Conservation (phyloP, 2,329 filamentous ascomycete species). For the Cryphonectria naterciae region DNA sequence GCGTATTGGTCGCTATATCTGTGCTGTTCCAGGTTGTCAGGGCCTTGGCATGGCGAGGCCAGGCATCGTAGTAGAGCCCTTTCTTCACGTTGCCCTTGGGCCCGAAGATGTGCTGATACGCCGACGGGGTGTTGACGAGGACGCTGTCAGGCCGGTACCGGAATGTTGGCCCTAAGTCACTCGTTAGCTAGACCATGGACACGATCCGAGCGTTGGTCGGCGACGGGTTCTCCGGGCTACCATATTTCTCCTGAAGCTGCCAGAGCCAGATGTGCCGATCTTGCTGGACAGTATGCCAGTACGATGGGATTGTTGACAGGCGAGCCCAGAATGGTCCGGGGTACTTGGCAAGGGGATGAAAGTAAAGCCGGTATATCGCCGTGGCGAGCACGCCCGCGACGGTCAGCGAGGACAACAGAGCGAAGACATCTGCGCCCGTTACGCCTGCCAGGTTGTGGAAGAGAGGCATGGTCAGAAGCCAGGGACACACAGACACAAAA, state of each 20-base stretch:
- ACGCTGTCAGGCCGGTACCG: slow-evolving; percentile 22
- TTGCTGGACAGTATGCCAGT: slow-evolving; percentile 22
- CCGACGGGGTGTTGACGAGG: slow-evolving; percentile 34
- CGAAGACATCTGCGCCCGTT: background rate
- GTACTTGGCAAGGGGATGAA: slow-evolving; percentile 25
- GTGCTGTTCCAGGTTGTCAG: slow-evolving; percentile 48
- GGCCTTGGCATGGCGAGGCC: slow-evolving; percentile 22
- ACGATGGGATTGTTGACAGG: slow-evolving; percentile 19
- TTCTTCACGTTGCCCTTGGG: slow-evolving; percentile 29
- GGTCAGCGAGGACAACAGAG: slow-evolving; percentile 8
- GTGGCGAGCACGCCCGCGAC: slow-evolving; percentile 18
- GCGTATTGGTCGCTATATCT: slow-evolving; percentile 46
- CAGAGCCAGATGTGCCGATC: slow-evolving; percentile 25
- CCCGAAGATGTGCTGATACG: slow-evolving; percentile 25
- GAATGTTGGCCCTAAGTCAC: slow-evolving; percentile 16
- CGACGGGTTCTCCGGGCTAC: background rate
- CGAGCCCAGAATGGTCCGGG: slow-evolving; percentile 25
- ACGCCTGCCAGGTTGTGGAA: background rate
- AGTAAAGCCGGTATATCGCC: slow-evolving; percentile 21
- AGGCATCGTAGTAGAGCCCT: slow-evolving; percentile 25
- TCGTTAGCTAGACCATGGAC: background rate
- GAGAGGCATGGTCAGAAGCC: background rate
- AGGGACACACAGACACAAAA: background rate
- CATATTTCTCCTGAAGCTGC: slow-evolving; percentile 21
- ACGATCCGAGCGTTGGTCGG: background rate